These are phyloP conservation scores for Nymphaea colorata DNA, from an alignment of 164 flowering plant species.

Conservation along the genomic window DNA sequence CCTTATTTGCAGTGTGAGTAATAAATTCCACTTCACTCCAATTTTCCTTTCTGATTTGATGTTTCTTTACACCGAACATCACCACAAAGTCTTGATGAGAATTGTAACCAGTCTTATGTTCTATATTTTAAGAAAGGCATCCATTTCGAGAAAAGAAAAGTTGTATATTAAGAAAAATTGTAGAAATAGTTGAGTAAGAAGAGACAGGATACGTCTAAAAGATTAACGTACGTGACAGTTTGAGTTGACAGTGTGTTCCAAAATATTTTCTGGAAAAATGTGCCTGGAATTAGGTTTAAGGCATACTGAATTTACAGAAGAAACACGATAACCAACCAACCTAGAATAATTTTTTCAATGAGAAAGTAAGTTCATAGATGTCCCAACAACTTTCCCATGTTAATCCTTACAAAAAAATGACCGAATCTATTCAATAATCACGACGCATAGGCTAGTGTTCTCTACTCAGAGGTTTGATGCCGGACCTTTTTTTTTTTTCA, in stretches of 20 bases:
- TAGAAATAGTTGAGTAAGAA: neutral
- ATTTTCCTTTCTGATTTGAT: neutral
- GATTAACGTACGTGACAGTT: neutral
- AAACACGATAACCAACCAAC: neutral
- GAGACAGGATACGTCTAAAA: neutral
- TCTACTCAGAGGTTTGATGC: neutral
- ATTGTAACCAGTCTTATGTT: neutral
- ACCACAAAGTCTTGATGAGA: neutral
- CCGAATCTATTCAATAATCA: neutral
- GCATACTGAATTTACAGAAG: neutral
- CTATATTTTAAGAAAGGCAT: neutral
- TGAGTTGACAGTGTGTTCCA: too few species aligned
- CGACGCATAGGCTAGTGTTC: neutral
- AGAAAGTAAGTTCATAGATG: neutral
- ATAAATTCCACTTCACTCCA: neutral
- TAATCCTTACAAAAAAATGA: neutral
- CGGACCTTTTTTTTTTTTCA: too few species aligned
- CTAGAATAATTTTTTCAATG: neutral
- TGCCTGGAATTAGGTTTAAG: neutral
- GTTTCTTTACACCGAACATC: neutral
- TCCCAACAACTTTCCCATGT: neutral
- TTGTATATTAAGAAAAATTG: neutral
- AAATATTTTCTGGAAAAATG: too few species aligned
- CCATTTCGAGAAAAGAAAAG: neutral
- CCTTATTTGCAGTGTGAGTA: neutral